These are phyloP conservation scores for Paxillus rubicundulus DNA, from an alignment of 768 basidiomycete genomes.

Conservation along the genomic window DNA sequence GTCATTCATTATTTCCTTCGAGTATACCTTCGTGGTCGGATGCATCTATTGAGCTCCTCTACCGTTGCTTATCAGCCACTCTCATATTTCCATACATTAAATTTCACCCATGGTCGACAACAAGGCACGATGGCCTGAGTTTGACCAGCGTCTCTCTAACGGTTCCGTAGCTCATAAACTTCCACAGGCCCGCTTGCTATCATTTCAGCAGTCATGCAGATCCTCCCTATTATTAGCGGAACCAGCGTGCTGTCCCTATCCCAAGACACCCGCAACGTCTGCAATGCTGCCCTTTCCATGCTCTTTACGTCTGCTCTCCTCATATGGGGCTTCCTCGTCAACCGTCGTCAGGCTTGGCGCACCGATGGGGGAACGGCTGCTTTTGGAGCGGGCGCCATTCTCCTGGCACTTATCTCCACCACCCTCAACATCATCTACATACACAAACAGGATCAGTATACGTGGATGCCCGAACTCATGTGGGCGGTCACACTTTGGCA, in stretches of 20 bases:
- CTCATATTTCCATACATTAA: too few species aligned
- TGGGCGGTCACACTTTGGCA: constrained; percentile 97
- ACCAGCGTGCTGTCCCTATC: constrained; percentile 50
- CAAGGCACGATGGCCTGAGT: too few species aligned
- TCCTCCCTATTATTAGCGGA: constrained; percentile 58
- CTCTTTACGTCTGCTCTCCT: constrained; percentile 88
- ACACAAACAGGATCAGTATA: constrained; percentile 74
- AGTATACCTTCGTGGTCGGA: too few species aligned
- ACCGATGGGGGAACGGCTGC: constrained; percentile 95
- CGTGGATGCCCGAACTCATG: constrained; percentile 89
- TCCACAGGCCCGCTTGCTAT: constrained; percentile 76
- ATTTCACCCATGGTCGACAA: not conserved
- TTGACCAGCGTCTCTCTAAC: not conserved
- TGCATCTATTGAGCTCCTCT: too few species aligned
- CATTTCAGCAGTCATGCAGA: constrained; percentile 78
- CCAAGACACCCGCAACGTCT: constrained; percentile 83
- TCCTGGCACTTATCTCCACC: constrained; percentile 80
- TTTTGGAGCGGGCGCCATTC: constrained; percentile 83
- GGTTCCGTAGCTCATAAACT: not conserved
- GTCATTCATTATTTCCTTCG: too few species aligned
- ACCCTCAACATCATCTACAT: constrained; percentile 88
- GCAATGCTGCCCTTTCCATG: constrained; percentile 94
- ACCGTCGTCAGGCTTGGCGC: constrained; percentile 90
- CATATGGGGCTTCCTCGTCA: constrained; percentile 91
- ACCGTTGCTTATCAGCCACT: too few species aligned